Evolutionary conservation across 164 flowering plant genomes (phyloP).

Genomic region (Liriodendron chinense): DNA sequence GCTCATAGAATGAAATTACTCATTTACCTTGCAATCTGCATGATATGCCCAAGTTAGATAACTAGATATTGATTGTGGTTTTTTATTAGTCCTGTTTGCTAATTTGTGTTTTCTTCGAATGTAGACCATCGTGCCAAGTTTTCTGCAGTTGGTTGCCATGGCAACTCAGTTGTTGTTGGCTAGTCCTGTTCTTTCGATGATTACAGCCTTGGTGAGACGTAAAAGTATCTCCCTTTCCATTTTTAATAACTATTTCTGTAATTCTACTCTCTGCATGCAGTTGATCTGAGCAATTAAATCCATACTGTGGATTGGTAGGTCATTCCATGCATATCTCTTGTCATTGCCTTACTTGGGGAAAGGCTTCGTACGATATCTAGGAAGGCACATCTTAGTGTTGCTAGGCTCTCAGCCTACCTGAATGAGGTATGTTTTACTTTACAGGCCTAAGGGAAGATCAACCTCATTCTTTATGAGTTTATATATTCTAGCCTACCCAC

Average conservation of each 20-base stretch:
- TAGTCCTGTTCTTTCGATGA: slow-evolving; percentile 69
- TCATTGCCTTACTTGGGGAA: slow-evolving; percentile 67
- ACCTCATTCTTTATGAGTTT: neutral
- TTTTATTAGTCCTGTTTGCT: neutral
- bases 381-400: slow-evolving; percentile 55
- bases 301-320: slow-evolving; percentile 37
- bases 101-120: slow-evolving; percentile 1
- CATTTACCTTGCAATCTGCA: neutral
- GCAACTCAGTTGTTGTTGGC: slow-evolving; percentile 71
- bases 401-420: slow-evolving; percentile 74
- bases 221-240: neutral
- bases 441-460: slow-evolving; percentile 19
- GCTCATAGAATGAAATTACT: neutral
- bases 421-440: slow-evolving; percentile 61
- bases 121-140: slow-evolving; percentile 63
- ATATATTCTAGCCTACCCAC: neutral
- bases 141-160: slow-evolving; percentile 79
- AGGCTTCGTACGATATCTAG: slow-evolving; percentile 72
- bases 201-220: slow-evolving; percentile 60
- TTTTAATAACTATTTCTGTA: neutral
- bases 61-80: neutral
- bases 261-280: neutral
- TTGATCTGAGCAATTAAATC: slow-evolving; percentile 1
- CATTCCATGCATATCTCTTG: slow-evolving; percentile 65
- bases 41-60: neutral